Base-by-base conservation (phyloP, 176 grass and related monocot species). In the Urochloa ruziziensis region DNA sequence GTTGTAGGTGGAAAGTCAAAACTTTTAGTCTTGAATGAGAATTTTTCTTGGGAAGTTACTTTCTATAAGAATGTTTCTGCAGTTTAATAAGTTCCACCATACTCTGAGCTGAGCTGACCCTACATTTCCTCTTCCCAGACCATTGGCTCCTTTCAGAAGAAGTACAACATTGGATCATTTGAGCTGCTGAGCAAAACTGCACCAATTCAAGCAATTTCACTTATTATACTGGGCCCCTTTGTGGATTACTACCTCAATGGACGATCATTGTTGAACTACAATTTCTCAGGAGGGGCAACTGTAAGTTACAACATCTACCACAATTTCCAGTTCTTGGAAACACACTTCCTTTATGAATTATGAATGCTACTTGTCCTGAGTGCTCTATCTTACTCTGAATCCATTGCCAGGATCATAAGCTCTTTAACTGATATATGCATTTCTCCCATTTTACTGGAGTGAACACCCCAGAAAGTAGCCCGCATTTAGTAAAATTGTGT, bases 151-250 rank as follows among this genome's bases (percentile, higher is more conserved):
- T 95, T 96, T 71, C 96, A 96, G 80, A 99, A 92, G 72, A 96
- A 99, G 88, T 96, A 99, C 85, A 92, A 92, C 62, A 94, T 99
- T 81, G 93, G 97, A 30, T 99, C 97, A 27, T 96, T 96, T 89
- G 93, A 96, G 91, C 83, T 99, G 49, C 83, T 92, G 36, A 96
- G 91, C 80, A 92, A 92, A 84, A 94, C 97, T 56, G 93, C 93
- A 64, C 93, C 89, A 37, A 95, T 95, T 64, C 96, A 98, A 72
- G 96, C 96, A 24, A 3, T 75, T 62, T 98, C 96, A 85, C 96
- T 98, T 51, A 77, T 98, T 74, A 56, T 91, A 59, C 81, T 98
- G 67, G 96, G 96, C 0, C 96, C 93, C 29, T 98, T 98, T 88
- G 80, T 83, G 9, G 96, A 98, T 61, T 95, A 98, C 75, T 95